A percentile compares a stretch with the other conserved stretches of the same genome.
These are phyloP conservation scores for Ilyonectria sp. DNA, from an alignment of 2,329 filamentous ascomycete genomes.

Conservation along the genomic window DNA sequence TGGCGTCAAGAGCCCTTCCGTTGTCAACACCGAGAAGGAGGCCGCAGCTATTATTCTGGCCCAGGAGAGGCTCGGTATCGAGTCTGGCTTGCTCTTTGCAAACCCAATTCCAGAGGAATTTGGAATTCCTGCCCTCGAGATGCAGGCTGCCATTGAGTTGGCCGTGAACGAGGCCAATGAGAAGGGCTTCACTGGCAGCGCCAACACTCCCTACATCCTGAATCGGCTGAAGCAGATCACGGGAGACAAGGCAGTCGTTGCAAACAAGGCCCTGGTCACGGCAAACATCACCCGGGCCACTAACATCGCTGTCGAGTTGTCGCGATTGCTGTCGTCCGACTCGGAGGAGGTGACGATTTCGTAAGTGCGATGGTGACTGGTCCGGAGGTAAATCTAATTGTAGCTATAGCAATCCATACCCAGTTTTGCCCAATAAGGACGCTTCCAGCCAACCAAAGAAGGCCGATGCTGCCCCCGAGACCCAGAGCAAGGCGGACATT, in stretches of 20 bases:
- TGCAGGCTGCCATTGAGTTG: slow-evolving; percentile 77
- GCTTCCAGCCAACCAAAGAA: slow-evolving; percentile 30
- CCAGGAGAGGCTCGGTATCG: slow-evolving; percentile 79
- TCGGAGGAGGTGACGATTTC: slow-evolving; percentile 49
- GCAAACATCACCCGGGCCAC: slow-evolving; percentile 70
- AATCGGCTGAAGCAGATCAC: slow-evolving; percentile 85
- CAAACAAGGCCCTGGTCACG: slow-evolving; percentile 77
- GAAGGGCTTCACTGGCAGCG: slow-evolving; percentile 78
- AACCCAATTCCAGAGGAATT: slow-evolving; percentile 85
- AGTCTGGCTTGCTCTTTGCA: slow-evolving; percentile 88
- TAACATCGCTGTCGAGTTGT: slow-evolving; percentile 68
- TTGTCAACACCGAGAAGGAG: slow-evolving; percentile 82
- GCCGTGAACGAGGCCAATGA: slow-evolving; percentile 76
- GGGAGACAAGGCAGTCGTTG: slow-evolving; percentile 77
- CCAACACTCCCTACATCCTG: slow-evolving; percentile 89
- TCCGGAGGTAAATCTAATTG: slow-evolving; percentile 53
- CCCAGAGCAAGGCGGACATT: slow-evolving; percentile 69
- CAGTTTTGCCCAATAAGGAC: slow-evolving; percentile 31
- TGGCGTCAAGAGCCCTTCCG: slow-evolving; percentile 82
- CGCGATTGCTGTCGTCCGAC: slow-evolving; percentile 57
- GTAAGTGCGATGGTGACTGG: slow-evolving; percentile 54
- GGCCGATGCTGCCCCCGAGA: slow-evolving; percentile 28
- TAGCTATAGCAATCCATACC: slow-evolving; percentile 51
- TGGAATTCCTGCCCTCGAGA: slow-evolving; percentile 79
- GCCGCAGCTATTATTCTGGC: slow-evolving; percentile 92